Evolutionary conservation across 257 asterid species (phyloP).

Genomic region (Solanum arcanum): DNA sequence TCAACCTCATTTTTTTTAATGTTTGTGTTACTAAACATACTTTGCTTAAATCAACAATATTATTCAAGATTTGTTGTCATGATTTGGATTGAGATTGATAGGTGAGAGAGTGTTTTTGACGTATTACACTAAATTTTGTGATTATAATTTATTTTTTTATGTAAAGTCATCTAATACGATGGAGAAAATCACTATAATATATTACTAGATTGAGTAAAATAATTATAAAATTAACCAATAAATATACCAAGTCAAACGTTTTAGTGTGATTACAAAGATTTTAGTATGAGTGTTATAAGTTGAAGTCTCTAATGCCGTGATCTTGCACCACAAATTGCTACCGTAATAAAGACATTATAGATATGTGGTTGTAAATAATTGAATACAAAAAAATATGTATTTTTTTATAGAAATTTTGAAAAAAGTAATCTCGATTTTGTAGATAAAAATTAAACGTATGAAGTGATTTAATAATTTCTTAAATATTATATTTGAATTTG

Average conservation of each 20-base stretch:
- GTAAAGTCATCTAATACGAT: too few species aligned
- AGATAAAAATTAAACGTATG: too few species aligned
- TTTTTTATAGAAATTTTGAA: too few species aligned
- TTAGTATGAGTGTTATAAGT: not conserved
- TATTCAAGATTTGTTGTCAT: not conserved
- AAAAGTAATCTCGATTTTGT: not conserved
- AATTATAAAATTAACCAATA: not conserved
- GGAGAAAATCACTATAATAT: not conserved
- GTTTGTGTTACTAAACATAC: not conserved
- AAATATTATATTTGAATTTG: not conserved
- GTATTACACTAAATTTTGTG: too few species aligned
- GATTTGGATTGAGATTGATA: not conserved
- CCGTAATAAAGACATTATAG: too few species aligned
- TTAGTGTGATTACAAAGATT: too few species aligned
- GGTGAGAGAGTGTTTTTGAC: not conserved
- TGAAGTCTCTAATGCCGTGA: not conserved
- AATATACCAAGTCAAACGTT: not conserved
- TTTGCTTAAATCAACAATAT: not conserved
- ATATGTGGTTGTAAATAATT: too few species aligned
- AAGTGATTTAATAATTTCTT: too few species aligned
- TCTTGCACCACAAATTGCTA: too few species aligned
- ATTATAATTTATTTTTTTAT: too few species aligned
- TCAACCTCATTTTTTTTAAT: not conserved
- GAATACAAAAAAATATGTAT: too few species aligned
- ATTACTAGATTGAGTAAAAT: not conserved